phyloP scores from a whole-genome alignment of 495 filamentous ascomycete genomes.

The Mytilinidion resinicola region DNA sequence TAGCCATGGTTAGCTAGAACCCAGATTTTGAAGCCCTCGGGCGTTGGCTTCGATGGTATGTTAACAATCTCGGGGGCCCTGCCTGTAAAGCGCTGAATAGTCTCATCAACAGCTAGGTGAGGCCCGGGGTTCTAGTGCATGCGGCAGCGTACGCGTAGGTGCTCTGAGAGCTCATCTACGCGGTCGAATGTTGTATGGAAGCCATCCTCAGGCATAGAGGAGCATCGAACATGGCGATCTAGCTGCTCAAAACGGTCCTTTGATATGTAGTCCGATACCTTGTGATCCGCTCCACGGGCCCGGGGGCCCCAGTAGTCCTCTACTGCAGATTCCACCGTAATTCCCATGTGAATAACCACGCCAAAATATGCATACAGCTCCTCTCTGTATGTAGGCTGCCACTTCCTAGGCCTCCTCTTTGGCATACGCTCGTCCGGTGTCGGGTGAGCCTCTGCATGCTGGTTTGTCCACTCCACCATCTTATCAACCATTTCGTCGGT shows the following conservation, averaged over 20 bases:
- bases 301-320: neutral
- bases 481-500: neutral
- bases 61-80: neutral
- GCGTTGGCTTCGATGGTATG: slow-evolving; percentile 4
- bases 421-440: neutral
- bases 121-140: too few relatives aligned
- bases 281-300: neutral
- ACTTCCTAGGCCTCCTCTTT: neutral
- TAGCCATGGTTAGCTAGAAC: slow-evolving; percentile 1
- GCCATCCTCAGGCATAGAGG: neutral
- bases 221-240: neutral
- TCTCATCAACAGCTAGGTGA: too few relatives aligned
- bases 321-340: neutral
- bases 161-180: neutral
- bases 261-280: neutral
- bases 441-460: neutral
- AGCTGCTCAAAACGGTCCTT: neutral
- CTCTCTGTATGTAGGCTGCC: neutral
- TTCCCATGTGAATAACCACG: neutral
- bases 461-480: neutral
- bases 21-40: slow-evolving; percentile 6
- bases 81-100: too few relatives aligned
- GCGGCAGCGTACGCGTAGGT: neutral
- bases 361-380: slow-evolving; percentile 1
- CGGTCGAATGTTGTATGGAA: neutral